Conservation (phyloP, 192 early-diverging fungal genomes). For the Spizellomyces punctatus region DNA sequence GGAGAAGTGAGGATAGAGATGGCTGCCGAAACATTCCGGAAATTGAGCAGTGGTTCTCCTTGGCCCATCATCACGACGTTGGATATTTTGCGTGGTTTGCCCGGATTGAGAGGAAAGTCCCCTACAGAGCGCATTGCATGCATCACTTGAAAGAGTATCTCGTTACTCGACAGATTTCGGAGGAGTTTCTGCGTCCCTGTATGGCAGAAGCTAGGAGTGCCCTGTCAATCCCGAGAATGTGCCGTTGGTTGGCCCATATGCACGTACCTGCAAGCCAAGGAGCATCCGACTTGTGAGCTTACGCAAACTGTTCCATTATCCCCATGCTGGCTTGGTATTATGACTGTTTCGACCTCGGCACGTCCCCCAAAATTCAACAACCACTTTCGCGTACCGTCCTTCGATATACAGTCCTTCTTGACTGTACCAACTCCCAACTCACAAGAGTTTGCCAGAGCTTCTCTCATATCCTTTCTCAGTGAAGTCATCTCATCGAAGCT, state of each 20-base stretch:
- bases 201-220: slow-evolving; percentile 69
- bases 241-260: background rate
- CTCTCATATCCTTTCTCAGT: slow-evolving; percentile 53
- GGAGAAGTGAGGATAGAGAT: slow-evolving; percentile 35
- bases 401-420: slow-evolving; percentile 33
- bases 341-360: slow-evolving; percentile 72
- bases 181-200: slow-evolving; percentile 87
- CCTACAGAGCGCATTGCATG: slow-evolving; percentile 34
- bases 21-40: slow-evolving; percentile 51
- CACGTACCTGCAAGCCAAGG: slow-evolving; percentile 64
- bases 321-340: slow-evolving; percentile 56
- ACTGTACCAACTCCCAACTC: slow-evolving; percentile 61
- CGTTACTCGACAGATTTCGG: slow-evolving; percentile 71
- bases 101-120: slow-evolving; percentile 56
- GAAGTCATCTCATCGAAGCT: slow-evolving; percentile 70
- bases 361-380: slow-evolving; percentile 38
- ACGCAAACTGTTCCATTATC: slow-evolving; percentile 73
- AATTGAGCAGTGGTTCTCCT: slow-evolving; percentile 89
- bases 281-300: slow-evolving; percentile 84
- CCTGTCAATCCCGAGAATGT: too few relatives aligned
- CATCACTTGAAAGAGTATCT: slow-evolving; percentile 58
- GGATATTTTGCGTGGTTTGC: slow-evolving; percentile 49
- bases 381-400: slow-evolving; percentile 55
- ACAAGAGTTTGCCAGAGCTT: slow-evolving; percentile 51
- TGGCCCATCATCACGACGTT: slow-evolving; percentile 96